Percentiles rank a stretch among this genome's conserved stretches.
Evolutionary conservation across 257 asterid species (phyloP).

Genomic region (Scutellaria minor): DNA sequence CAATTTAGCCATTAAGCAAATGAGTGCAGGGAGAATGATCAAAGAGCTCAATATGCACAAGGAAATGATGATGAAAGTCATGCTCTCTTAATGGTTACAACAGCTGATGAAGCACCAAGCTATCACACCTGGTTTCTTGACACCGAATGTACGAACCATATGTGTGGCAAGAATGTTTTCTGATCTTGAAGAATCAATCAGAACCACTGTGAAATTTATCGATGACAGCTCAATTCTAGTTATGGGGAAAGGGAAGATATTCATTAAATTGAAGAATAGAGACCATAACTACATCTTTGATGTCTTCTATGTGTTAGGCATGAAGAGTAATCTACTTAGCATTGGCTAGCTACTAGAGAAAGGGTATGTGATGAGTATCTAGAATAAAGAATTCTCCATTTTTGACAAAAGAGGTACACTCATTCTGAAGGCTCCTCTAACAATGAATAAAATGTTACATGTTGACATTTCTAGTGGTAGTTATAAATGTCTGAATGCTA

Average conservation of each 20-base stretch:
- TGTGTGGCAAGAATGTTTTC: not conserved
- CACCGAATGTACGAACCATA: slow-evolving; percentile 29
- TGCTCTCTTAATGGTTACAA: not conserved
- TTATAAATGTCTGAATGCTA: too few species aligned
- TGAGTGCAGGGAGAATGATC: slow-evolving; percentile 15
- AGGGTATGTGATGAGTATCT: slow-evolving; percentile 11
- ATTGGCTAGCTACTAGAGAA: slow-evolving; percentile 14
- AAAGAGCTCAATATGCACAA: not conserved
- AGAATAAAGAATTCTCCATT: not conserved
- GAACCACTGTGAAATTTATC: slow-evolving; percentile 11
- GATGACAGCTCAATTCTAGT: slow-evolving; percentile 25
- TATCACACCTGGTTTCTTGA: slow-evolving; percentile 33
- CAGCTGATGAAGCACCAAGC: not conserved
- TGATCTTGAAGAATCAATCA: slow-evolving; percentile 28
- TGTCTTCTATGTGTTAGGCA: slow-evolving; percentile 27
- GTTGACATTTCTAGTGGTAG: too few species aligned
- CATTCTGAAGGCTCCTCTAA: not conserved
- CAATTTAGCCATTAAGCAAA: slow-evolving; percentile 16
- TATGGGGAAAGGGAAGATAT: slow-evolving; percentile 16
- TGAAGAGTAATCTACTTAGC: slow-evolving; percentile 26
- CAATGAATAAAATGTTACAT: not conserved
- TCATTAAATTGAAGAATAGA: slow-evolving; percentile 27
- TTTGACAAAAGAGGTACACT: slow-evolving; percentile 4
- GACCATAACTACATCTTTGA: slow-evolving; percentile 27
- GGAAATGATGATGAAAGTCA: slow-evolving; percentile 5